A percentile compares a stretch with the other conserved stretches of the same genome.
Evolutionary conservation across 2,329 filamentous ascomycete species (phyloP).

Genomic region (Nothophoma quercina): DNA sequence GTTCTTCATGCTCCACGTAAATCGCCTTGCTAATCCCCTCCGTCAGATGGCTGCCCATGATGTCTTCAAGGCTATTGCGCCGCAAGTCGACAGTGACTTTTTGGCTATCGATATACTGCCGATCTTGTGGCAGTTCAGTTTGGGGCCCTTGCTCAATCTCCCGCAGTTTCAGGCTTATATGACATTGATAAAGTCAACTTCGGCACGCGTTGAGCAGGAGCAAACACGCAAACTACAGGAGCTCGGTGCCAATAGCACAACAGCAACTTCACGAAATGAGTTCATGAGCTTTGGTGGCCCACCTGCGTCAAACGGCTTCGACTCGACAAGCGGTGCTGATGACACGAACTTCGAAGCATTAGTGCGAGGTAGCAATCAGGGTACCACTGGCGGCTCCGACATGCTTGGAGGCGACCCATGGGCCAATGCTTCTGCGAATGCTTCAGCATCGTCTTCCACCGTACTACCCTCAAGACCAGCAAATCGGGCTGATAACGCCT

Average conservation of each 20-base stretch:
- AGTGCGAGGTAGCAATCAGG: constrained; percentile 75
- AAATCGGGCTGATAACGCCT: constrained; percentile 37
- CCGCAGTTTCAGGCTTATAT: constrained; percentile 89
- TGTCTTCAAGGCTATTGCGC: constrained; percentile 83
- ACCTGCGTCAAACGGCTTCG: constrained; percentile 62
- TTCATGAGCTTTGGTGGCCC: constrained; percentile 72
- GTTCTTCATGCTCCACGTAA: constrained; percentile 10
- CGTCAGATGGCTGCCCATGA: constrained; percentile 79
- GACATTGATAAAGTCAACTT: constrained; percentile 82
- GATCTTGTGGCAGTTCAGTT: constrained; percentile 87
- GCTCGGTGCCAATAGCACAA: constrained; percentile 68
- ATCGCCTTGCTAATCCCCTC: neutral
- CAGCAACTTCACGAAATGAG: constrained; percentile 66
- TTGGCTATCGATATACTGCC: constrained; percentile 91
- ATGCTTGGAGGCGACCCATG: constrained; percentile 55
- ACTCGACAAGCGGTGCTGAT: constrained; percentile 63
- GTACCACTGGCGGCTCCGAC: constrained; percentile 47
- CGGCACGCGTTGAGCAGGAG: constrained; percentile 82
- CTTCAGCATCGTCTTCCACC: constrained; percentile 35
- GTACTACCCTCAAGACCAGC: constrained; percentile 40
- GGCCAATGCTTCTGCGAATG: constrained; percentile 47
- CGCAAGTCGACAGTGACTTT: constrained; percentile 85
- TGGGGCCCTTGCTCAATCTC: constrained; percentile 87
- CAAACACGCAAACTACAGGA: constrained; percentile 90
- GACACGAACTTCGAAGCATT: constrained; percentile 86